These are phyloP conservation scores for Cryptococcus sp. DNA, from an alignment of 1,284 basidiomycete genomes.

Conservation along the genomic window DNA sequence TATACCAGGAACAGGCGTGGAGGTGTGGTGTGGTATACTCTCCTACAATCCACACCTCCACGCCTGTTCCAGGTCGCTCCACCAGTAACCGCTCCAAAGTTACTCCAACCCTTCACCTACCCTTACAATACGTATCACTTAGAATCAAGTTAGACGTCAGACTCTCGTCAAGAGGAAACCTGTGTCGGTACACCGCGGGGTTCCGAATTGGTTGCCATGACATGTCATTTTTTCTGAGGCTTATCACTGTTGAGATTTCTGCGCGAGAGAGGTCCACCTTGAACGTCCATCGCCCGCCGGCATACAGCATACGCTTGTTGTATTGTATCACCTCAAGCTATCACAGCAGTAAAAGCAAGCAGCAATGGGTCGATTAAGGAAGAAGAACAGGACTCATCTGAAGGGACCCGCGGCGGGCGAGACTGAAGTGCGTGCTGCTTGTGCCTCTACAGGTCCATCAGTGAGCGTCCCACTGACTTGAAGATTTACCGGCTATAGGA, in stretches of 20 bases:
- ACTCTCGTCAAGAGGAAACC: too few species aligned
- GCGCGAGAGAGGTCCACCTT: constrained; percentile 10
- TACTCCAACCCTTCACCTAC: too few species aligned
- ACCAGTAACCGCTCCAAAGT: too few species aligned
- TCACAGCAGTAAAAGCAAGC: not conserved
- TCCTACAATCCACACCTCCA: too few species aligned
- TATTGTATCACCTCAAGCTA: not conserved
- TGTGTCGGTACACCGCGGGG: too few species aligned
- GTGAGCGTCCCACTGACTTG: not conserved
- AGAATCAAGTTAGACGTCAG: too few species aligned
- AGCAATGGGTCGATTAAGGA: constrained; percentile 64
- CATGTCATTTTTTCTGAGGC: too few species aligned
- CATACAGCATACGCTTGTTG: not conserved
- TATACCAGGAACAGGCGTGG: too few species aligned
- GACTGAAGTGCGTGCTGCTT: constrained; percentile 30
- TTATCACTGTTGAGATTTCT: constrained; percentile 9
- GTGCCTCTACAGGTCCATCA: not conserved
- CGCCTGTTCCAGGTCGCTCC: too few species aligned
- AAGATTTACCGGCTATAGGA: constrained; percentile 18
- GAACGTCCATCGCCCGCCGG: constrained; percentile 6
- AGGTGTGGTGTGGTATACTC: too few species aligned
- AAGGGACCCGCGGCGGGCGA: constrained; percentile 55
- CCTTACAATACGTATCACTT: too few species aligned
- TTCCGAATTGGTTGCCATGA: too few species aligned
- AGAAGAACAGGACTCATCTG: constrained; percentile 83